phyloP scores from a whole-genome alignment of 352 stramenopile species.

The Thalassiosira pacifica region DNA sequence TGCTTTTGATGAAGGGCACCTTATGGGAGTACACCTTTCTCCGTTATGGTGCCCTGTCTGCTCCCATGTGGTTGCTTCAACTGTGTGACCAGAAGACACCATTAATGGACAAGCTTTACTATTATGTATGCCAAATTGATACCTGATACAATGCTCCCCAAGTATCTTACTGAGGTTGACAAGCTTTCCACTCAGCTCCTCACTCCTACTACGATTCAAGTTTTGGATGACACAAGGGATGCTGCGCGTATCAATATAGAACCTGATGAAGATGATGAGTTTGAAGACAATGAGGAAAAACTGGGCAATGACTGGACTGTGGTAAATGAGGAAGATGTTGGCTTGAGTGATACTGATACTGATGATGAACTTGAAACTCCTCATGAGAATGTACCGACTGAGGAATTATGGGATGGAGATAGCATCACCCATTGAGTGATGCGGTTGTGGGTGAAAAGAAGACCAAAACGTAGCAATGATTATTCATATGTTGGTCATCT shows the following conservation, averaged over 20 bases:
- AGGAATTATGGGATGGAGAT: not conserved
- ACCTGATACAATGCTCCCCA: not conserved
- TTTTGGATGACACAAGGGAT: not conserved
- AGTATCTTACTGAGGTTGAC: not conserved
- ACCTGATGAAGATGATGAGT: not conserved
- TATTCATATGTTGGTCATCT: conserved; percentile 23
- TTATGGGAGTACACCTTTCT: conserved; percentile 22
- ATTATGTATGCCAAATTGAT: not conserved
- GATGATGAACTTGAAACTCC: too few species aligned
- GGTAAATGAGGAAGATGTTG: not conserved
- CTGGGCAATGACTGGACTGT: not conserved
- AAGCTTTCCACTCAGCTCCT: not conserved
- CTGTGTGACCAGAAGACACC: conserved; percentile 14
- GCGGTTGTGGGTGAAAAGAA: not conserved
- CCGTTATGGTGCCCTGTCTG: conserved; percentile 4
- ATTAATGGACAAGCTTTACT: conserved; percentile 46
- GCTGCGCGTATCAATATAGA: not conserved
- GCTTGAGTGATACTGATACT: not conserved
- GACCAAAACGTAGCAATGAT: not conserved
- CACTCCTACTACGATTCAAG: not conserved
- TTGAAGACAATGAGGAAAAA: not conserved
- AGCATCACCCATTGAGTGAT: not conserved
- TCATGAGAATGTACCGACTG: too few species aligned
- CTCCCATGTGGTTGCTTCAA: conserved; percentile 1
- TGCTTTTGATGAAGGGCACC: not conserved